Evolutionary conservation across 768 basidiomycete species (phyloP), one percentile per base, ranked within the genome.

Genomic region (Agrocybe praecox): DNA sequence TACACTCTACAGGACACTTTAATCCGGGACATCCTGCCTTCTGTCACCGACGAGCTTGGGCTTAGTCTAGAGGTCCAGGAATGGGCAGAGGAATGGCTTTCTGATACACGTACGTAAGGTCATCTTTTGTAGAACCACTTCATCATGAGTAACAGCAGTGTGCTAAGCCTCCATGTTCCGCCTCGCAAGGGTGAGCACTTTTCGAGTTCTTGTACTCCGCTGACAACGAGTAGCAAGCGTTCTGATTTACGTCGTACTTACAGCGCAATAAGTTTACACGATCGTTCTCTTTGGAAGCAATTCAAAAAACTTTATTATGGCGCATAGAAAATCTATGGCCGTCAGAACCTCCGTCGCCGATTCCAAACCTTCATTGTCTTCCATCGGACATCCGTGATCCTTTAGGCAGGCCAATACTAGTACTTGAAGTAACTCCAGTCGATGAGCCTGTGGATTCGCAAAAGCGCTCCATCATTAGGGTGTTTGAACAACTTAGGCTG

Each of bases 211-310:
- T 55, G 51, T 33, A 53, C 48, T 26, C 49, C 52, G 49, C 34
- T 32, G 24, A 36, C 53, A 53, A 40, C 36, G 36, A 40, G 14
- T 40, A 40, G 6, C 36, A 14, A 40, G 36, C 36, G 36, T 40
- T 40, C 36, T n/a, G 32, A 19, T 49, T 52, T 52, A 45, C 57
- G 47, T 60, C 45, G 47, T 19, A 57, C 46, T 47, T 63, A 29
- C 69, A 92, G 89, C 82, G 86, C 60, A 84, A 90, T 67, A 80
- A 83, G 57, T 91, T 88, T 61, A 85, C 80, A 36, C 74, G 75
- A 50, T 82, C 86, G 0, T 85, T 88, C 59, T 77, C 86, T 18
- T 67, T 88, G 64, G 83, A 88, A 71, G 79, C 83, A 32, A 73
- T 86, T 34, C 77, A 80, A 52, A 76, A 79, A 62, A 81, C 73